A percentile compares a stretch with the other conserved stretches of the same genome.
These are phyloP conservation scores for Angophora floribunda DNA, from an alignment of 345 rosid genomes.

Conservation along the genomic window DNA sequence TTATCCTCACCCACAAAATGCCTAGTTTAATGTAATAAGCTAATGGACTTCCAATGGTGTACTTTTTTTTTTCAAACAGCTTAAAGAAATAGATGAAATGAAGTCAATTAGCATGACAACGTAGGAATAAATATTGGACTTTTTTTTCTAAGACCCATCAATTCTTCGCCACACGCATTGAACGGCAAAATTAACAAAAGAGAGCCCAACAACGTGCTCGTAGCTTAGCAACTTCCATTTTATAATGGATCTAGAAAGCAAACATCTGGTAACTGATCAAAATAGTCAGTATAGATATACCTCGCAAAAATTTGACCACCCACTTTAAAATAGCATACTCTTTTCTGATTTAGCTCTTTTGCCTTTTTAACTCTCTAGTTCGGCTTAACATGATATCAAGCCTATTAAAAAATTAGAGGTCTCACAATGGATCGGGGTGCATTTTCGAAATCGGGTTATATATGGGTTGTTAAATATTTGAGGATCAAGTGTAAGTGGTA, in stretches of 20 bases:
- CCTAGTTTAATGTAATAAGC: fast-evolving
- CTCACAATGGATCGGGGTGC: background rate
- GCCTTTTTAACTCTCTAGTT: background rate
- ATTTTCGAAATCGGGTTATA: too few relatives aligned
- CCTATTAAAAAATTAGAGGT: fast-evolving
- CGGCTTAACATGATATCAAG: background rate
- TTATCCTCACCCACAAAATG: background rate
- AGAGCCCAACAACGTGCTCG: fast-evolving
- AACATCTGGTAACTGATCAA: background rate
- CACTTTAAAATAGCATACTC: too few relatives aligned
- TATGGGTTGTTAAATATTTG: background rate
- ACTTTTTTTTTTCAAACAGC: too few relatives aligned
- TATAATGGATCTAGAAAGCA: background rate
- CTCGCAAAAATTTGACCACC: background rate
- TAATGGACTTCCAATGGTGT: too few relatives aligned
- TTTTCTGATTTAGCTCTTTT: too few relatives aligned
- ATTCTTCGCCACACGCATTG: fast-evolving
- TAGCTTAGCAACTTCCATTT: background rate
- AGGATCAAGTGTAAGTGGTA: background rate
- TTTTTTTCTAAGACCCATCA: too few relatives aligned
- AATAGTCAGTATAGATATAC: too few relatives aligned
- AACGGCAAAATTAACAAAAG: too few relatives aligned
- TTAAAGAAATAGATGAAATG: too few relatives aligned
- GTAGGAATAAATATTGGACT: too few relatives aligned
- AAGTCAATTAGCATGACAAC: too few relatives aligned